phyloP scores from a whole-genome alignment of 257 asterid genomes.

The Fraxinus excelsior region DNA sequence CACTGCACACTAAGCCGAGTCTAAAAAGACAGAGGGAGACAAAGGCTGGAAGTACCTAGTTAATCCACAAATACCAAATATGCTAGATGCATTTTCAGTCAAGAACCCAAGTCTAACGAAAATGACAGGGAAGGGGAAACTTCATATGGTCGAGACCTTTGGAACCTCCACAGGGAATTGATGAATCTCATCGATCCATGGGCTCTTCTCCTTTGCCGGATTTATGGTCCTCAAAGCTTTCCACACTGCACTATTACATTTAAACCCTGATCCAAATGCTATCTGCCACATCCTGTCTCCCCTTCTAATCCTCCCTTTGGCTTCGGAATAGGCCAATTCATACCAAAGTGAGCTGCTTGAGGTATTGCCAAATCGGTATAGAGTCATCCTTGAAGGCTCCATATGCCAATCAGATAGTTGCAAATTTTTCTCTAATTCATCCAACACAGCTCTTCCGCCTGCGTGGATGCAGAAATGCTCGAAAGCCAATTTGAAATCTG shows the following conservation, averaged over 20 bases:
- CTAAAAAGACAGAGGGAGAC: background rate
- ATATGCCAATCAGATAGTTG: conserved; percentile 38
- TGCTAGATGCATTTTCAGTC: background rate
- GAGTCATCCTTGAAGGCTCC: conserved; percentile 42
- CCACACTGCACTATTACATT: conserved; percentile 42
- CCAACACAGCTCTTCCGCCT: conserved; percentile 31
- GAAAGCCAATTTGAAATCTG: conserved; percentile 35
- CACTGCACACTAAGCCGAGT: background rate
- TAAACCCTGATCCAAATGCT: conserved; percentile 40
- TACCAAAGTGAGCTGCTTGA: conserved; percentile 39
- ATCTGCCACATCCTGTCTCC: conserved; percentile 42
- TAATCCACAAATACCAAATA: background rate
- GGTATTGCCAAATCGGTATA: conserved; percentile 35
- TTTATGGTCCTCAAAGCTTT: conserved; percentile 33
- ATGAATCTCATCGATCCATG: conserved; percentile 38
- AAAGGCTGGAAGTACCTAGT: background rate
- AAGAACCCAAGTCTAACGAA: background rate
- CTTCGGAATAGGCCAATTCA: conserved; percentile 34
- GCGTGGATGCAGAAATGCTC: conserved; percentile 42
- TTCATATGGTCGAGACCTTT: conserved; percentile 20
- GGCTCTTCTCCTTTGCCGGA: conserved; percentile 38
- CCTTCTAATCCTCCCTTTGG: conserved; percentile 37
- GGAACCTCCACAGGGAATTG: conserved; percentile 39
- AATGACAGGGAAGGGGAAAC: background rate
- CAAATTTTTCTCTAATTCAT: conserved; percentile 35